Base-by-base conservation (phyloP, 2,329 filamentous ascomycete species). In the Acrocalymma vagum region DNA sequence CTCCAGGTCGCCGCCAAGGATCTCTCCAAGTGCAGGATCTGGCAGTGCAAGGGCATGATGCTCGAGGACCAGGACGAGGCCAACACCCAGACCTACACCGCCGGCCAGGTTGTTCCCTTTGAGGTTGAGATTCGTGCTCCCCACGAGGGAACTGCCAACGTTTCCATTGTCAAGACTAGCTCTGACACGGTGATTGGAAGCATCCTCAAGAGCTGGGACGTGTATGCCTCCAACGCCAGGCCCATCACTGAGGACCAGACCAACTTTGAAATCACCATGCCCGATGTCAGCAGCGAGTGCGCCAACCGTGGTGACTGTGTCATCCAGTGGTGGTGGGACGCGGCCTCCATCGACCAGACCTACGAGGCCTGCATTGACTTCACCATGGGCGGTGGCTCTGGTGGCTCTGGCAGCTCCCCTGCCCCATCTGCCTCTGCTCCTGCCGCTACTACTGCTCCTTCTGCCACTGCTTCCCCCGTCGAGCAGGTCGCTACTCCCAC, bases 311-410 rank as follows among this genome's bases (percentile, higher is more conserved):
- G 81, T 27, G 65, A 68, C 42, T 79, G 79, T 56, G 79, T 80
- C 3, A 72, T 85, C 29, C 82, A 85, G 65, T 84, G 82, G 81
- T 84, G 73, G 65, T 85, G 82, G 82, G 74, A 82, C 45, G 80
- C 81, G 11, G 55, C 67, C 10, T 71, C 69, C 38, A 77, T 81
- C 46, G 57, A 78, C 42, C 83, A 86, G 74, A 84, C 82, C 9
- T 86, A 86, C 60, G 79, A 83, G 71, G 76, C 77, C 33, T 86
- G 83, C 66, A 71, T 85, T 35, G 83, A 86, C 58, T 84, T 86
- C 59, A 74, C 65, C 27, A 65, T 77, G 42, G 62, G 62, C 32
- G 69, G 63, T 47, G 61, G 63, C 36, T 60, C 61, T 13, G n/a
- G n/a, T n/a, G 53, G 53, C 30, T 55, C 54, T 9, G 36, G 33